Evolutionary conservation across 148 eudicot genomes (phyloP), one percentile per base, ranked within the genome.

Genomic region (Bassia scoparia): DNA sequence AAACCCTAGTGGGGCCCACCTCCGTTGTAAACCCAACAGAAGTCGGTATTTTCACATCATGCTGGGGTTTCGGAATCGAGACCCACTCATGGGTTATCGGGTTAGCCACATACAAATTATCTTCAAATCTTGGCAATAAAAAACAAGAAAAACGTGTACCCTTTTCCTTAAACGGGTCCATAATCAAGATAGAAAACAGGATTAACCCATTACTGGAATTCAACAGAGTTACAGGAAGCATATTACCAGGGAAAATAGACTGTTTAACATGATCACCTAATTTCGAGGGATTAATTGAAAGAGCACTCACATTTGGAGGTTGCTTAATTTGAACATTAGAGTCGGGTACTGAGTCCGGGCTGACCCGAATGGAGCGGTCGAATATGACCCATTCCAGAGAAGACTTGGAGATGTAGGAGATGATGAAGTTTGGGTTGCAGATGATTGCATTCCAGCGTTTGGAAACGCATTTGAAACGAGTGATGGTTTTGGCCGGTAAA

Each of bases 381-480:
- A 68, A 11, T 37, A 46, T 4, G 37, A 6, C 33, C 58, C 58
- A 68, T 24, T 50, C 13, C 4, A 29, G 56, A 41, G 26, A 27
- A 49, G n/a, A 9, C 20, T 15, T 18, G 17, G 71, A 27, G 27
- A 68, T 16, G 71, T 38, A 48, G 35, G 38, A 15, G 21, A 12
- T 24, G 7, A 23, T 2, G 30, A 3, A 7, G 11, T 3, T 30
- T 7, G 0, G 1, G 4, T 29, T 1, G 2, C 38, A 44, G 7
- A 67, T 44, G n/a, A 67, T 3, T 31, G 54, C 14, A 20, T 4
- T 46, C 34, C 54, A 67, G 2, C 3, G 8, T 17, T 44, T 44
- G n/a, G 55, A 67, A 27, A 44, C 70, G 55, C n/a, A 44, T 29
- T 48, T 27, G 70, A 67, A 67, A 24, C 53, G 70, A n/a, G 5